These are phyloP conservation scores for Podochytrium sp. DNA, from an alignment of 192 early-diverging fungal species.

Conservation along the genomic window DNA sequence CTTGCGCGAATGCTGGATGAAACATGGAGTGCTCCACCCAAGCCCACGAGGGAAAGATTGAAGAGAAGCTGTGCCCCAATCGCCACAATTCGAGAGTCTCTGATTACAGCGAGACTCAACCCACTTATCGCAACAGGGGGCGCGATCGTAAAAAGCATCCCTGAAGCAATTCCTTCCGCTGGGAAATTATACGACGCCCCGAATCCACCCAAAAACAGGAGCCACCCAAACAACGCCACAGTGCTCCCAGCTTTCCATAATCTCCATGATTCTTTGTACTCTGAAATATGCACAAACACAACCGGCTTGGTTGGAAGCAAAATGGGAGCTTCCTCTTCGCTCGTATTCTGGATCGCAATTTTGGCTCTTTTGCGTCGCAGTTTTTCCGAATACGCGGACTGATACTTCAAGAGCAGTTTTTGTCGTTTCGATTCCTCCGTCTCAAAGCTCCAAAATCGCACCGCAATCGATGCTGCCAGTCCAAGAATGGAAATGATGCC, in stretches of 20 bases:
- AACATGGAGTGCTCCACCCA: slow-evolving; percentile 9
- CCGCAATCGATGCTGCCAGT: background rate
- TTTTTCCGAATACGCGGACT: background rate
- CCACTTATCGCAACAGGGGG: background rate
- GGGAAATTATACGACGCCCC: slow-evolving; percentile 14
- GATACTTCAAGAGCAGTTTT: slow-evolving; percentile 12
- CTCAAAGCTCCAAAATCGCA: slow-evolving; percentile 29
- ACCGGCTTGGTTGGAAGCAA: background rate
- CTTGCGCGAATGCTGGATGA: background rate
- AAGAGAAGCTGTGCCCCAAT: background rate
- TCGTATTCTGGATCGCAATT: background rate
- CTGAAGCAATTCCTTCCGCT: background rate
- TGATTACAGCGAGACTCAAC: slow-evolving; percentile 4
- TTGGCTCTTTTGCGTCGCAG: background rate
- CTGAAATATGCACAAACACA: slow-evolving; percentile 19
- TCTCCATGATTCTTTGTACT: background rate
- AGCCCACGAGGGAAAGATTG: background rate
- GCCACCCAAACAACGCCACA: background rate
- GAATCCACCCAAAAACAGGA: slow-evolving; percentile 25
- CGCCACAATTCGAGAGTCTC: slow-evolving; percentile 1
- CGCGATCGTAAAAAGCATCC: slow-evolving; percentile 2
- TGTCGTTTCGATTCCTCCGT: slow-evolving; percentile 6
- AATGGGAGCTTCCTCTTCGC: background rate
- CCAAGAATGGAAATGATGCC: background rate
- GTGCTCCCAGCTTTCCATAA: slow-evolving; percentile 2